These are phyloP conservation scores for Hawksworthiomyces lignivorus DNA, from an alignment of 2,329 filamentous ascomycete genomes.

Conservation along the genomic window DNA sequence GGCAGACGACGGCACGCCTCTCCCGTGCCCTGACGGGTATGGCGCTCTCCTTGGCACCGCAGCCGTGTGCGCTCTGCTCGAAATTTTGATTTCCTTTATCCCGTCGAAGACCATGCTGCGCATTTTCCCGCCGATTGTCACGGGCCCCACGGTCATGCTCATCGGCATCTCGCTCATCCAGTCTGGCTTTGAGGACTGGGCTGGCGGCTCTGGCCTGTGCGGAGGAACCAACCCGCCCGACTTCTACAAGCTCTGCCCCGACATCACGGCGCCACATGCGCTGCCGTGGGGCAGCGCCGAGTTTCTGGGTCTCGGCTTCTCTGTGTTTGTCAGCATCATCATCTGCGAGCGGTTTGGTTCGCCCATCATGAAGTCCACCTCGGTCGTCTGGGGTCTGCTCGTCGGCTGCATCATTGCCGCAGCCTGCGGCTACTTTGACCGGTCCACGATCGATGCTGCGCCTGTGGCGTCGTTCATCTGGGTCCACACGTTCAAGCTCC, in stretches of 20 bases:
- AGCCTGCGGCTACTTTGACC: conserved; percentile 70
- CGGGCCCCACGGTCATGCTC: conserved; percentile 42
- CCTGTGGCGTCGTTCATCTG: conserved; percentile 69
- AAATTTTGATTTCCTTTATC: conserved; percentile 68
- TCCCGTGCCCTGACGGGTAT: conserved; percentile 71
- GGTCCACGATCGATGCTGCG: conserved; percentile 61
- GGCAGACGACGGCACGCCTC: conserved; percentile 52
- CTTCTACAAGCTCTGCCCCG: conserved; percentile 58
- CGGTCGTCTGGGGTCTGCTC: conserved; percentile 66
- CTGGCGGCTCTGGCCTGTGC: conserved; percentile 61
- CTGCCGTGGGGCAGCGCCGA: conserved; percentile 73
- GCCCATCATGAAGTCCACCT: conserved; percentile 76
- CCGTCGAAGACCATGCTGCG: conserved; percentile 60
- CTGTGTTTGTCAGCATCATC: conserved; percentile 72
- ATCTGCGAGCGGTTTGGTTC: conserved; percentile 73
- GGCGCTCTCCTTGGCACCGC: conserved; percentile 67
- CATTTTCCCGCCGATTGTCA: conserved; percentile 65
- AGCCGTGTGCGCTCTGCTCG: conserved; percentile 57
- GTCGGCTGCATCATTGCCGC: conserved; percentile 72
- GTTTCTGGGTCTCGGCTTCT: conserved; percentile 72
- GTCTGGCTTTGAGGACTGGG: conserved; percentile 70
- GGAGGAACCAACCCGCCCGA: conserved; percentile 39
- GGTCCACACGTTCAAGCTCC: conserved; percentile 68
- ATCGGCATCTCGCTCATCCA: conserved; percentile 68
- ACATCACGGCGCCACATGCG: conserved; percentile 59